These are phyloP conservation scores for Pythium dissimile DNA, from an alignment of 352 stramenopile species.

Conservation along the genomic window DNA sequence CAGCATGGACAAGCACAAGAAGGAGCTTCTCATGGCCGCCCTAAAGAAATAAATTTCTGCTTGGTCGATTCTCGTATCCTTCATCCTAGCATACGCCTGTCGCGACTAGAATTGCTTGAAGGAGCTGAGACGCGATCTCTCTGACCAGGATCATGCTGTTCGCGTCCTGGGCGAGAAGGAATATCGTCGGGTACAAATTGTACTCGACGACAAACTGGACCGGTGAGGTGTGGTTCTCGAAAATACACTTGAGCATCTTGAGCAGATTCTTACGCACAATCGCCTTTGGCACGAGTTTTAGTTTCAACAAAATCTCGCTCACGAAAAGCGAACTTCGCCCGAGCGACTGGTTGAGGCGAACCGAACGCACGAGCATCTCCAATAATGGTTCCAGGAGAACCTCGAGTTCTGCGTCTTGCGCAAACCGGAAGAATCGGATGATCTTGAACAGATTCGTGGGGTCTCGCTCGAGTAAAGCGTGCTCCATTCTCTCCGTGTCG, in stretches of 20 bases:
- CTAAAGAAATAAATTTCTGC: slow-evolving; percentile 26
- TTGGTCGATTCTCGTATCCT: background rate
- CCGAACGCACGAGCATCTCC: slow-evolving; percentile 74
- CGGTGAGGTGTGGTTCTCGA: slow-evolving; percentile 83
- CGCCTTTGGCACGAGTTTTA: slow-evolving; percentile 80
- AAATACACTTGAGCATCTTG: slow-evolving; percentile 90
- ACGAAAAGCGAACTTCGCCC: slow-evolving; percentile 85
- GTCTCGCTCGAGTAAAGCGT: slow-evolving; percentile 48
- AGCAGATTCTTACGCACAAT: slow-evolving; percentile 90
- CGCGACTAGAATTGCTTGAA: slow-evolving; percentile 78
- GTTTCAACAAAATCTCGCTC: slow-evolving; percentile 70
- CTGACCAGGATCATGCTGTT: slow-evolving; percentile 90
- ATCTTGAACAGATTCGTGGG: slow-evolving; percentile 67
- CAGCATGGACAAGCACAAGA: slow-evolving; percentile 68
- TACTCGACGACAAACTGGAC: slow-evolving; percentile 88
- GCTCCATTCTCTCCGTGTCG: slow-evolving; percentile 82
- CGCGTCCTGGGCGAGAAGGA: slow-evolving; percentile 78
- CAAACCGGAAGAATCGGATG: slow-evolving; percentile 61
- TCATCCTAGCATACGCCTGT: slow-evolving; percentile 45
- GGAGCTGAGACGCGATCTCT: slow-evolving; percentile 84
- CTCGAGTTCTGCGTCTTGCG: slow-evolving; percentile 72
- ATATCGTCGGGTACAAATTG: slow-evolving; percentile 78
- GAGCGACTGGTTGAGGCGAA: slow-evolving; percentile 82
- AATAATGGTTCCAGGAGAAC: slow-evolving; percentile 76
- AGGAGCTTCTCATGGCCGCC: slow-evolving; percentile 43